phyloP scores from a whole-genome alignment of 495 filamentous ascomycete species.

The Xylaria flabelliformis region DNA sequence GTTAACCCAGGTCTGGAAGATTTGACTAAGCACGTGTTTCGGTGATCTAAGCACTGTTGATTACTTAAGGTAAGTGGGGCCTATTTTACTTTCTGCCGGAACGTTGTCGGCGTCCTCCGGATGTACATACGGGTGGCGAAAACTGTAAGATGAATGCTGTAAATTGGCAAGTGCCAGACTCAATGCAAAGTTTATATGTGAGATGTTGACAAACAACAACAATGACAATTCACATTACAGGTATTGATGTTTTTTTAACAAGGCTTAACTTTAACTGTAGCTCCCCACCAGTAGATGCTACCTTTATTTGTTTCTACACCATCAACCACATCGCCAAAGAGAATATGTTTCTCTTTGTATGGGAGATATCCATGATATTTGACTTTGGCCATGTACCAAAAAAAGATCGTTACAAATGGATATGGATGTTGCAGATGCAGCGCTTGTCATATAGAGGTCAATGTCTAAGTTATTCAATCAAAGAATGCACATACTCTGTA shows the following conservation, averaged over 20 bases:
- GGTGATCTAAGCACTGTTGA: neutral
- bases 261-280: neutral
- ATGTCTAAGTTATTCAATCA: neutral
- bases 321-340: neutral
- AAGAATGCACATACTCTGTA: neutral
- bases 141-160: neutral
- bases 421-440: neutral
- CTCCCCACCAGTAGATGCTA: neutral
- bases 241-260: neutral
- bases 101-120: neutral
- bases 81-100: neutral
- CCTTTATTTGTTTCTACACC: neutral
- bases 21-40: neutral
- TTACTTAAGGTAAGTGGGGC: neutral
- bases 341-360: neutral
- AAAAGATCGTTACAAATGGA: neutral
- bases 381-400: neutral
- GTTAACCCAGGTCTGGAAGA: neutral
- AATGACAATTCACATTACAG: neutral
- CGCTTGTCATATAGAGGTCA: neutral
- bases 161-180: neutral
- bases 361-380: neutral
- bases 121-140: neutral
- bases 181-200: neutral
- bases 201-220: neutral